Percentiles rank a stretch among this genome's conserved stretches.
Evolutionary conservation across 371 early-diverging fungal genomes (phyloP).

Genomic region (Actinomucor elegans): DNA sequence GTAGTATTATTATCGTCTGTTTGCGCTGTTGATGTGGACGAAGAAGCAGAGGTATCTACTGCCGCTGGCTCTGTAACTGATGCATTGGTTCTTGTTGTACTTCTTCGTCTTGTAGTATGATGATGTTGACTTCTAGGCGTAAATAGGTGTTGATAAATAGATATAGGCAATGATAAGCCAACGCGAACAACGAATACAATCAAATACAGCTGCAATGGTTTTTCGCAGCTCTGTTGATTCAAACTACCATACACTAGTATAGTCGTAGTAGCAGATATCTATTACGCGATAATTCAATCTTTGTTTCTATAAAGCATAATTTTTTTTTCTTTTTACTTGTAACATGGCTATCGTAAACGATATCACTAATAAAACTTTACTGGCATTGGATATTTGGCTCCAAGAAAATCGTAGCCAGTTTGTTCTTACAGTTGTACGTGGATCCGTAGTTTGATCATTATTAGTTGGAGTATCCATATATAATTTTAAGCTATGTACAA

Average conservation of each 20-base stretch:
- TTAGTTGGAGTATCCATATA: no score
- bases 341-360: conserved; percentile 13
- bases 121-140: neutral
- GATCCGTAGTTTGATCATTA: no score
- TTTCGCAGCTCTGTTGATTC: conserved; percentile 22
- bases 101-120: neutral
- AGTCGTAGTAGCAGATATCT: conserved; percentile 1
- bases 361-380: conserved; percentile 18
- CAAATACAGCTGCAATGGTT: conserved; percentile 38
- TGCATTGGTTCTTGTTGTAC: neutral
- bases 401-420: conserved; percentile 23
- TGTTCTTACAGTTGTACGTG: conserved; percentile 25
- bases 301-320: neutral
- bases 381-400: conserved; percentile 23
- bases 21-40: neutral
- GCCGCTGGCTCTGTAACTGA: neutral
- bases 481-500: no score
- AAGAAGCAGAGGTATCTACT: no score
- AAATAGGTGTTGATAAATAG: conserved; percentile 38
- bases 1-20: neutral
- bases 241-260: neutral
- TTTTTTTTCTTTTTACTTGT: conserved; percentile 8
- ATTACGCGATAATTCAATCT: neutral
- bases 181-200: conserved; percentile 41
- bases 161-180: conserved; percentile 30